Conservation (phyloP, 208 protist species). For the Strigomonas culicis region DNA sequence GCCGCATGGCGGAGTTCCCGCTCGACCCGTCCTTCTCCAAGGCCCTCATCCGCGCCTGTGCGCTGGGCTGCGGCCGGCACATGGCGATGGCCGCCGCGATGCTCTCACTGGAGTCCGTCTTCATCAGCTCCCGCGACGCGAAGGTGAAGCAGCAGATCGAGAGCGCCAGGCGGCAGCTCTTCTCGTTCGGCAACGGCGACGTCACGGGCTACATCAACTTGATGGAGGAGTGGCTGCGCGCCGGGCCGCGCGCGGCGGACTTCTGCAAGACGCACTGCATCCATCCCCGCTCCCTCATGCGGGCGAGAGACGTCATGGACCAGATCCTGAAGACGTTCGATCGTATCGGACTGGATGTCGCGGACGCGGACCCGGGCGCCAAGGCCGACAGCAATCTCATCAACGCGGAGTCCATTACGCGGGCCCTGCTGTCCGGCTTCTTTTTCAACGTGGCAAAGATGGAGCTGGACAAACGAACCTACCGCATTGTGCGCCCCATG, state of each 20-base stretch:
- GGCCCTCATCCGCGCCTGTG: conserved; percentile 72
- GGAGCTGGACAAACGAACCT: conserved; percentile 69
- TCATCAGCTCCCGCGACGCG: conserved; percentile 93
- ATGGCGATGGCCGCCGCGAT: conserved; percentile 89
- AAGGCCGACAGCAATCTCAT: conserved; percentile 17
- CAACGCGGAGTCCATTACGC: conserved; percentile 59
- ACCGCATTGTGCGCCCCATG: conserved; percentile 73
- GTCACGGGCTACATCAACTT: conserved; percentile 77
- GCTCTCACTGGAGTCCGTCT: conserved; percentile 94
- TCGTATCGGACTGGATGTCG: conserved; percentile 67
- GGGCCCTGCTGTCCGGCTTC: conserved; percentile 76
- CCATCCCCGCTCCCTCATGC: conserved; percentile 59
- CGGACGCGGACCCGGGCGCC: conserved; percentile 13
- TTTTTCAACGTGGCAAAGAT: conserved; percentile 89
- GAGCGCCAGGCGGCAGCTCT: conserved; percentile 71
- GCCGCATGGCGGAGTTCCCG: conserved; percentile 98
- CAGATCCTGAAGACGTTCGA: conserved; percentile 84
- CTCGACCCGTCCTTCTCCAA: conserved; percentile 98
- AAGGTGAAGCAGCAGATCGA: conserved; percentile 56
- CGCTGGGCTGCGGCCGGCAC: conserved; percentile 77
- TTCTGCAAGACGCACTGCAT: conserved; percentile 80
- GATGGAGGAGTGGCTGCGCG: conserved; percentile 83
- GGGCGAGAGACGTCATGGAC: conserved; percentile 81
- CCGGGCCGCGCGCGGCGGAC: conserved; percentile 52
- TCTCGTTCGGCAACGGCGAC: conserved; percentile 81